These are phyloP conservation scores for Verticillium zaregamsianum DNA, from an alignment of 2,329 filamentous ascomycete species.

Conservation along the genomic window DNA sequence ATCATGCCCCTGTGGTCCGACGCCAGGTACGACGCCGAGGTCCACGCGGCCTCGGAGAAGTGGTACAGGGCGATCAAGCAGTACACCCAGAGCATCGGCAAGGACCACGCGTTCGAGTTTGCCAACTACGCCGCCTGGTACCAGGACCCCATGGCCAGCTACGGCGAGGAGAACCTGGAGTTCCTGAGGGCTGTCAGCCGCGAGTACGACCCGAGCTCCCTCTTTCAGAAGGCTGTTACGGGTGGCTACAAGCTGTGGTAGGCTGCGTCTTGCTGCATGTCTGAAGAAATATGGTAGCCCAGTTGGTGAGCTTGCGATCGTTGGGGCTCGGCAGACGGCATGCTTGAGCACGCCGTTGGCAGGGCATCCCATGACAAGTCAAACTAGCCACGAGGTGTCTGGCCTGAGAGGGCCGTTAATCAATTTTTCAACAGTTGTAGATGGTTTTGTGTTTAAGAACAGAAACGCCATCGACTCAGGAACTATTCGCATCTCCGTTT, in stretches of 20 bases:
- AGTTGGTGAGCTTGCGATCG: no score
- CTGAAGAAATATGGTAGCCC: no score
- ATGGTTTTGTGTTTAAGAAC: no score
- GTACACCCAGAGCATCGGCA: conserved; percentile 3
- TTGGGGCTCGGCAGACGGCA: no score
- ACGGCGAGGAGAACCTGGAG: conserved; percentile 24
- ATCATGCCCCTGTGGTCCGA: conserved; percentile 8
- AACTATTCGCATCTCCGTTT: no score
- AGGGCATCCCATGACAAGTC: no score
- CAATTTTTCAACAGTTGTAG: no score
- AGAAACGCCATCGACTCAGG: no score
- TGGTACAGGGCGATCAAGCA: conserved; percentile 5
- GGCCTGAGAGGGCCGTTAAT: no score
- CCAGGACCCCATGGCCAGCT: conserved; percentile 21
- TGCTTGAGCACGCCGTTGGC: no score
- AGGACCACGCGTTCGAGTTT: conserved; percentile 24
- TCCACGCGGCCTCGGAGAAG: conserved; percentile 2
- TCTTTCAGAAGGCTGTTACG: conserved; percentile 23
- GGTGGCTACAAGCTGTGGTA: conserved; percentile 12
- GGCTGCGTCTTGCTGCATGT: neutral
- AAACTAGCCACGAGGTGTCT: no score
- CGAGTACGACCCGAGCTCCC: conserved; percentile 25
- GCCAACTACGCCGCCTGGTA: conserved; percentile 28
- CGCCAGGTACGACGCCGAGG: conserved; percentile 3
- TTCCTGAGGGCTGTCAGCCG: conserved; percentile 21